These are phyloP conservation scores for Solanum neorickii DNA, from an alignment of 257 asterid species.

Conservation along the genomic window DNA sequence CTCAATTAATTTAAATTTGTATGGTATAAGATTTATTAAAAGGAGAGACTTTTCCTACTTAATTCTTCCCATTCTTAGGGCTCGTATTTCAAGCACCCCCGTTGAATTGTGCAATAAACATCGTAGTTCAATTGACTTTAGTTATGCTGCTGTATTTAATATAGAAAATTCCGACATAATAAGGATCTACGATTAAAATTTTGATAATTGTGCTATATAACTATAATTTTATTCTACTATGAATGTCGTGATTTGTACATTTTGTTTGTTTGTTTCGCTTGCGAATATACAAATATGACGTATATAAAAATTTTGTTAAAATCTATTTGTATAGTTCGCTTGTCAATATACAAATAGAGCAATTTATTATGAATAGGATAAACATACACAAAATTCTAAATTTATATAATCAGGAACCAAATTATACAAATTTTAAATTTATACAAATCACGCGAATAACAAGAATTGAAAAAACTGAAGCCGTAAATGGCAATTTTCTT, in stretches of 20 bases:
- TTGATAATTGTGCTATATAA: fast-evolving
- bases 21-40: not conserved
- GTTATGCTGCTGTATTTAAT: no score
- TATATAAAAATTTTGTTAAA: no score
- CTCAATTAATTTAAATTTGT: not conserved
- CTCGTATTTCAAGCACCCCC: not conserved
- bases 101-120: no score
- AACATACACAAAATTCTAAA: not conserved
- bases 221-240: fast-evolving
- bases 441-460: not conserved
- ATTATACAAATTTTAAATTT: no score
- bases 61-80: no score
- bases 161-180: no score
- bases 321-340: no score
- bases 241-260: not conserved
- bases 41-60: not conserved
- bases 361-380: not conserved
- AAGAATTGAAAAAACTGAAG: not conserved
- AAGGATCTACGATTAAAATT: no score
- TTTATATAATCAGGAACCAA: fast-evolving
- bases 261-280: no score
- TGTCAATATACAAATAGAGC: not conserved
- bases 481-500: no score
- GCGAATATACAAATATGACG: no score
- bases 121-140: not conserved